Percentiles rank a stretch among this genome's conserved stretches.
These are phyloP conservation scores for Eucalyptus dawsonii DNA, from an alignment of 345 rosid genomes.

Conservation along the genomic window DNA sequence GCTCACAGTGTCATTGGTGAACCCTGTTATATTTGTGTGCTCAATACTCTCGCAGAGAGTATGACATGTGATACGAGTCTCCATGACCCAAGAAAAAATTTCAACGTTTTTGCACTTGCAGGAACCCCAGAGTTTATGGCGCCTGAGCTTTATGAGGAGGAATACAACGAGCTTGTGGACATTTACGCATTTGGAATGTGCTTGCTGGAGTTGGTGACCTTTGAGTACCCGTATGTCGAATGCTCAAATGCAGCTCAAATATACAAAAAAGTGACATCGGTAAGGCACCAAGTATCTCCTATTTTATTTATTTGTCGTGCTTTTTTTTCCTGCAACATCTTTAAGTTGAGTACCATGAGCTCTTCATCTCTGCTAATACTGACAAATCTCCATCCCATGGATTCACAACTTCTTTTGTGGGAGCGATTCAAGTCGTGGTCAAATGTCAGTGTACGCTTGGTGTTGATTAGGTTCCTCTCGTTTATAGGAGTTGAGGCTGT, in stretches of 20 bases:
- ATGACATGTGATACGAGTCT: neutral
- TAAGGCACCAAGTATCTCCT: constrained; percentile 9
- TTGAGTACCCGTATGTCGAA: constrained; percentile 85
- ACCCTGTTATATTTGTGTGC: neutral
- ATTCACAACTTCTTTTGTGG: neutral
- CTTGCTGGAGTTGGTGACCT: constrained; percentile 83
- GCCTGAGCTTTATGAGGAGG: constrained; percentile 96
- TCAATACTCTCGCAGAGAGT: neutral
- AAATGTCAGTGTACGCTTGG: neutral
- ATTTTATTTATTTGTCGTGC: neutral
- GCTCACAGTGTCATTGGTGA: constrained; percentile 89
- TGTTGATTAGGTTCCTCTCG: neutral
- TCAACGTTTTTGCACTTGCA: neutral
- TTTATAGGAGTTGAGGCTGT: neutral
- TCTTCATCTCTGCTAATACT: neutral
- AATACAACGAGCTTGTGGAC: constrained; percentile 92
- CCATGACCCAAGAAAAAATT: neutral
- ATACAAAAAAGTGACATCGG: constrained; percentile 88
- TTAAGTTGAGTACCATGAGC: neutral
- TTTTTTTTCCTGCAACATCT: neutral
- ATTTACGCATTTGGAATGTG: constrained; percentile 98
- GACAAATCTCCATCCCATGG: neutral
- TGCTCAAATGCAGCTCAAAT: constrained; percentile 94
- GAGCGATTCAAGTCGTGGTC: neutral
- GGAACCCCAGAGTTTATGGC: constrained; percentile 99